phyloP scores from a whole-genome alignment of 495 filamentous ascomycete genomes.

The Astrothelium subdiscretum region DNA sequence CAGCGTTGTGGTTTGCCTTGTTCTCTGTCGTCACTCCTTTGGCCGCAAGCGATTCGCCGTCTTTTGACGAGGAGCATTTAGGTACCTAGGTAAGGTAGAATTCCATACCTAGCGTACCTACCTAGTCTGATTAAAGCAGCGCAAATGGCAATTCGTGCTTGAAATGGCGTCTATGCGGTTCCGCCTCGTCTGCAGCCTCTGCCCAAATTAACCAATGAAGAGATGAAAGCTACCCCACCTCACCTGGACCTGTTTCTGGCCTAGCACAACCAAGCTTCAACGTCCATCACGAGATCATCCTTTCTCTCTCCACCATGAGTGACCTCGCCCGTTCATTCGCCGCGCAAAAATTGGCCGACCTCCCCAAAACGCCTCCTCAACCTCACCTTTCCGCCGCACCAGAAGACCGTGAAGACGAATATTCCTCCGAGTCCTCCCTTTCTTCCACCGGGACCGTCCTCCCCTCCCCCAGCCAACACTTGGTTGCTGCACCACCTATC shows the following conservation, averaged over 20 bases:
- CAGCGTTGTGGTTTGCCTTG: too few species aligned
- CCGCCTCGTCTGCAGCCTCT: neutral
- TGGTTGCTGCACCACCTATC: slow-evolving; percentile 28
- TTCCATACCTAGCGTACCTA: too few species aligned
- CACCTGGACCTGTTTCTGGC: neutral
- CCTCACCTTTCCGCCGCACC: neutral
- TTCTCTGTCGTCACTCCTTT: too few species aligned
- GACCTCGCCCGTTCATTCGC: slow-evolving; percentile 75
- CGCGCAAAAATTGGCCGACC: slow-evolving; percentile 59
- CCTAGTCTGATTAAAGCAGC: neutral
- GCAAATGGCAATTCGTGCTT: neutral
- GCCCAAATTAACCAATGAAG: neutral
- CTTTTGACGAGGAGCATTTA: too few species aligned
- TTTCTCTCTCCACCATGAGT: slow-evolving; percentile 48
- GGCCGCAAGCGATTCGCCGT: too few species aligned
- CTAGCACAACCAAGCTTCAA: neutral
- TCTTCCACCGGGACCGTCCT: slow-evolving; percentile 64
- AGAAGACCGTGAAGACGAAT: slow-evolving; percentile 55
- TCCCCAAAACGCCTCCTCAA: slow-evolving; percentile 46
- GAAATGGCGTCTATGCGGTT: neutral
- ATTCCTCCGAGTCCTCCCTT: slow-evolving; percentile 54
- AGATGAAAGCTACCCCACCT: slow-evolving; percentile 3
- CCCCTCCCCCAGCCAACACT: slow-evolving; percentile 59
- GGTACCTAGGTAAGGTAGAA: too few species aligned
- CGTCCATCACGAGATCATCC: neutral